Evolutionary conservation across 345 rosid species (phyloP), one percentile per base, ranked within the genome.

Genomic region (Brassica incana): DNA sequence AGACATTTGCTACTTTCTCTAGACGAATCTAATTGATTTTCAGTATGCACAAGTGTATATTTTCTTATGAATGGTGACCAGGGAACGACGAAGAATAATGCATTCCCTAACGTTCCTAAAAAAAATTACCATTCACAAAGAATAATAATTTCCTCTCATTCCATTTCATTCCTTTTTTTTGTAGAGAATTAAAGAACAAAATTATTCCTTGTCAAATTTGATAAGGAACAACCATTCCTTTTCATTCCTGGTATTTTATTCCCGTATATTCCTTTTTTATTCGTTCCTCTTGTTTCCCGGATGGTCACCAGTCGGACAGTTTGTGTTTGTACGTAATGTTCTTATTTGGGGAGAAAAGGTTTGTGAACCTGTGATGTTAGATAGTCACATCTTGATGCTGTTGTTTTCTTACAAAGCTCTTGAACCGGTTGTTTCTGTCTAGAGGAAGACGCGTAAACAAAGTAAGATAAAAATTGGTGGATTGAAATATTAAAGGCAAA

Each of bases 251-350:
- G 18, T 18, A 18, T 18, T 18, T 18, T 18, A 18, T 18, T 18
- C 18, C 18, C 18, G 18, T 18, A 18, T 18, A 18, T 18, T 18
- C 18, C 0, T 18, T 18, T 18, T 18, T 18, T 18, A 18, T 18
- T 18, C 18, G 18, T 18, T 18, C 18, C 18, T 18, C 18, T 18
- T 18, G 18, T 18, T 18, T 18, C 18, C 18, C 18, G 0, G 18
- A 18, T 18, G 18, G 18, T 18, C 18, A 18, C 18, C 18, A 18
- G 18, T 18, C 18, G 18, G 18, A 18, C 18, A 18, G 18, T 18
- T 73, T 59, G 62, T 63, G 69, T 30, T 63, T 25, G 18, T 43
- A 33, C 36, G 45, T 36, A 61, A 48, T 61, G 70, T 14, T 50
- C 56, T 14, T 50, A 50, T 50, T 50, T n/a, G 56, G 18, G 56